Evolutionary conservation across 2,329 filamentous ascomycete genomes (phyloP).

Genomic region (Zymoseptoria brevis): DNA sequence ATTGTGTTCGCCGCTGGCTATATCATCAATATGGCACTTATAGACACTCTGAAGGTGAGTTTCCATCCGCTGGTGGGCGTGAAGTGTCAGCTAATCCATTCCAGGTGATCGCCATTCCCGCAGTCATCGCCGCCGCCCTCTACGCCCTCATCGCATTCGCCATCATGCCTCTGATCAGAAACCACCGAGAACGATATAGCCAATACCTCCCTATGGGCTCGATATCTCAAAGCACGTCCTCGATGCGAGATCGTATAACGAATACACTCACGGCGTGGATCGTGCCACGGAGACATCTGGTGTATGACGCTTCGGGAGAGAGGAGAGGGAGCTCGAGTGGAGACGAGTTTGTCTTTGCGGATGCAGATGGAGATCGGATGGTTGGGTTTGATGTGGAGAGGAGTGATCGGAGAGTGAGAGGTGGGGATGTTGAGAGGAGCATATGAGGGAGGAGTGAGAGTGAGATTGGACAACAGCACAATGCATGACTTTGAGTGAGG

Average conservation of each 20-base stretch:
- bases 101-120: constrained; percentile 40
- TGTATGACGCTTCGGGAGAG: constrained; percentile 26
- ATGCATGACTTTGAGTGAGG: background rate
- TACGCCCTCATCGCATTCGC: constrained; percentile 36
- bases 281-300: constrained; percentile 22
- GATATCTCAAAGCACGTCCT: constrained; percentile 22
- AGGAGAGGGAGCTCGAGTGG: constrained; percentile 16
- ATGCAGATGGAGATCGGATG: constrained; percentile 41
- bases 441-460: background rate
- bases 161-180: constrained; percentile 38
- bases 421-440: constrained; percentile 18
- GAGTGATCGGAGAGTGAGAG: constrained; percentile 33
- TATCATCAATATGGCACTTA: background rate
- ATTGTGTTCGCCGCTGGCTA: background rate
- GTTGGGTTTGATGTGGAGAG: constrained; percentile 35
- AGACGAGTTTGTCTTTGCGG: constrained; percentile 35
- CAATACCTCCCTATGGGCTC: constrained; percentile 34
- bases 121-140: constrained; percentile 36
- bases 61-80: too few species aligned
- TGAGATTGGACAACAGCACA: background rate
- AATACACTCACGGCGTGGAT: constrained; percentile 30
- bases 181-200: constrained; percentile 37
- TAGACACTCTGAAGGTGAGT: background rate
- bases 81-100: background rate
- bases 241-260: constrained; percentile 27